Conservation (phyloP, 1,139 yeast genomes). For the Suhomyces wounanorum region DNA sequence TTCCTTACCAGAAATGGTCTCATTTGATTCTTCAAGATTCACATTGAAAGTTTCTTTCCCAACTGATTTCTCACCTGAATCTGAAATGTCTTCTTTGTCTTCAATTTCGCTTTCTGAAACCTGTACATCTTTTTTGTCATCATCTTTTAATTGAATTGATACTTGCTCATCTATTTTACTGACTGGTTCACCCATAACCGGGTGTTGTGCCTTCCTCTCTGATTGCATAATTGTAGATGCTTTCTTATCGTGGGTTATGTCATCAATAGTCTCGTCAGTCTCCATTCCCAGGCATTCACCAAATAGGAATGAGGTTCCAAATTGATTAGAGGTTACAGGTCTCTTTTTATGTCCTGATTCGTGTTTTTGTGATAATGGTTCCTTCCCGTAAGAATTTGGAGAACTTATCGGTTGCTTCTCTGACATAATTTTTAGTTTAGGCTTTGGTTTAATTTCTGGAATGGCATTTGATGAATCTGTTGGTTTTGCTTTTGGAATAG, state of each 20-base stretch:
- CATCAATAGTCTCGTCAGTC: neutral
- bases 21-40: neutral
- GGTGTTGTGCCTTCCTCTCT: neutral
- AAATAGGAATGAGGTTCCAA: constrained; percentile 12
- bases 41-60: neutral
- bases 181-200: neutral
- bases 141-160: neutral
- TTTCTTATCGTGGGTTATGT: too few relatives aligned
- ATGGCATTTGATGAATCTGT: neutral
- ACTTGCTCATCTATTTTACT: neutral
- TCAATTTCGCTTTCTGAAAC: neutral
- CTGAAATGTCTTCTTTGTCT: neutral
- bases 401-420: neutral
- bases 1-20: neutral
- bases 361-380: neutral
- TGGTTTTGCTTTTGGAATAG: neutral
- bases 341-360: neutral
- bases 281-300: neutral
- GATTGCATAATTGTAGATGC: too few relatives aligned
- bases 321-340: neutral
- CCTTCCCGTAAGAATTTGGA: neutral
- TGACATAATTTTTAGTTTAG: neutral
- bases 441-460: too few relatives aligned
- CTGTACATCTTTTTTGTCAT: neutral
- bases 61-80: neutral